Evolutionary conservation across 2,329 filamentous ascomycete genomes (phyloP).

Genomic region (Fusarium incarnatum): DNA sequence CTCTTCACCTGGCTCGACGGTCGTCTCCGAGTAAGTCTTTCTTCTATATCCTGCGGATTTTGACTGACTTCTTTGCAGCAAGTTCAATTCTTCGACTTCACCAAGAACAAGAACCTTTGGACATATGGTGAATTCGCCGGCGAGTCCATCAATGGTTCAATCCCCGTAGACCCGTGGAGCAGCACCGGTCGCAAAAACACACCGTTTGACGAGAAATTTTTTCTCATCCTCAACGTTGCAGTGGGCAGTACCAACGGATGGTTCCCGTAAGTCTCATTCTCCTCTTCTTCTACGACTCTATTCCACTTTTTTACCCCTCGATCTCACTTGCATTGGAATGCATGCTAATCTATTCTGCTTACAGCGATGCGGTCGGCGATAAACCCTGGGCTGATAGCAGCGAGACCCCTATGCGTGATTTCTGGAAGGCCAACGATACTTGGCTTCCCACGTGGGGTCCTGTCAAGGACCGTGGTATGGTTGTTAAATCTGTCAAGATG

Average conservation of each 20-base stretch:
- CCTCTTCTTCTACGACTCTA: not conserved
- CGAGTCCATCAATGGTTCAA: slow-evolving; percentile 54
- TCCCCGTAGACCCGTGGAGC: slow-evolving; percentile 58
- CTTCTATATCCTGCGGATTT: not conserved
- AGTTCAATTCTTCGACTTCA: slow-evolving; percentile 50
- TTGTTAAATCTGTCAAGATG: slow-evolving; percentile 59
- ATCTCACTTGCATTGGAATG: not conserved
- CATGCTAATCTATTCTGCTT: slow-evolving; percentile 23
- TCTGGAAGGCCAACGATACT: slow-evolving; percentile 53
- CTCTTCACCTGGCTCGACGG: slow-evolving; percentile 63
- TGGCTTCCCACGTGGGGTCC: slow-evolving; percentile 57
- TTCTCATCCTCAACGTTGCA: slow-evolving; percentile 62
- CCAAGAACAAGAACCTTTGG: slow-evolving; percentile 48
- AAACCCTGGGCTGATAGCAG: slow-evolving; percentile 60
- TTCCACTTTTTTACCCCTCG: slow-evolving; percentile 3
- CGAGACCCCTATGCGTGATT: slow-evolving; percentile 53
- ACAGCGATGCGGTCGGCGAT: slow-evolving; percentile 54
- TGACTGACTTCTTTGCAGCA: slow-evolving; percentile 24
- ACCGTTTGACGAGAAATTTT: slow-evolving; percentile 63
- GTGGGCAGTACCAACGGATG: slow-evolving; percentile 61
- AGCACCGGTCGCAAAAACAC: slow-evolving; percentile 53
- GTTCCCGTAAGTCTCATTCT: slow-evolving; percentile 52
- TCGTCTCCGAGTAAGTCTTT: slow-evolving; percentile 52
- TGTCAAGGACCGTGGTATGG: slow-evolving; percentile 53
- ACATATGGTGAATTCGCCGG: slow-evolving; percentile 55